Evolutionary conservation across 352 stramenopile genomes (phyloP), one percentile per base, ranked within the genome.

Genomic region (Pythium aquatile): DNA sequence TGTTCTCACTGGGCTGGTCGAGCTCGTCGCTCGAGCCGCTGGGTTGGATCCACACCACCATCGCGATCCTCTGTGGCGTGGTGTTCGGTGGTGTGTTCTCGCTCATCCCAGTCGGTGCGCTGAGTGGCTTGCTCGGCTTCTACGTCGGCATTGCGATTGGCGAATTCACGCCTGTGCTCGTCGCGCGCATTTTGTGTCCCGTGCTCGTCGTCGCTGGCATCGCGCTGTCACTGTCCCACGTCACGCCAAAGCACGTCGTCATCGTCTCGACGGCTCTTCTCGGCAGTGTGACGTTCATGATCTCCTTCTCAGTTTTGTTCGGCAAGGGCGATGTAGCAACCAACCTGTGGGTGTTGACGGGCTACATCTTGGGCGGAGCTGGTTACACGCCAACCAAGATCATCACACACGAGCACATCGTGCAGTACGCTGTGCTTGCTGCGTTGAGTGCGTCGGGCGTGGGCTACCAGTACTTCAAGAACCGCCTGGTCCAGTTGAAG

Each of bases 261-360:
- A 81, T 94, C 39, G 20, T 92, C 30, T 72, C 83, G 37, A 94
- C 83, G 5, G 77, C 85, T 20, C 77, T 79, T 58, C 69, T 93
- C 4, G 87, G 87, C 13, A 88, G 78, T 52, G 57, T 87, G 37
- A 73, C 72, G 14, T 74, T 96, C 46, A 59, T 91, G 30, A 72
- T 88, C 39, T 91, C 84, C n/a, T 62, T 90, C 30, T 92, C 85
- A n/a, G 56, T 86, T 7, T 94, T 82, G 80, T 67, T 90, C 47
- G 79, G 69, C 39, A 33, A 83, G 44, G 84, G 81, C 9, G 73
- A 88, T 11, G 79, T 93, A 42, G 76, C 81, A 0, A 54, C 66
- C 11, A 93, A 90, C 44, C 58, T 90, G 24, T 93, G 83, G 82
- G 56, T 75, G 17, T 66, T 92, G 17, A 80, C 82, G n/a, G 78